phyloP scores from a whole-genome alignment of 345 rosid species.

The Syzygium grande region DNA sequence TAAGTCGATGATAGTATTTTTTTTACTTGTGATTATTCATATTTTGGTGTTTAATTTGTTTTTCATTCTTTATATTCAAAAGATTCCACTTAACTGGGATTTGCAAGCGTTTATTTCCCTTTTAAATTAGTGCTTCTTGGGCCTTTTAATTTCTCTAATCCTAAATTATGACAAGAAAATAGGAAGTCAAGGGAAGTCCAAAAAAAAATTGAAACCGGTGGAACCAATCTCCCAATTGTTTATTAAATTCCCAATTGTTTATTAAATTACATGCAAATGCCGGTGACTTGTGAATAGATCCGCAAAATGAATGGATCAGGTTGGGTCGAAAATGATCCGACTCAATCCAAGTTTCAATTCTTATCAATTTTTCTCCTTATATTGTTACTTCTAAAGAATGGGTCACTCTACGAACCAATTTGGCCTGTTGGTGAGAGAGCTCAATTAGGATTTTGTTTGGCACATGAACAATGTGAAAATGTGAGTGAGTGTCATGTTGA shows the following conservation, averaged over 20 bases:
- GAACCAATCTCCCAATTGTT: too few species aligned
- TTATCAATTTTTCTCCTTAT: background rate
- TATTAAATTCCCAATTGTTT: background rate
- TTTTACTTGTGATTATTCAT: background rate
- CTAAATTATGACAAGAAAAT: background rate
- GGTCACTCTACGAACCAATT: background rate
- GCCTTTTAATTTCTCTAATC: background rate
- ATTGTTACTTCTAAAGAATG: background rate
- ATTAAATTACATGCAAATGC: background rate
- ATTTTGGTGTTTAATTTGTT: background rate
- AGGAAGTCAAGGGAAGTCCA: background rate
- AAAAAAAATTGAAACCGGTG: background rate
- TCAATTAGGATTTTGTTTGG: background rate
- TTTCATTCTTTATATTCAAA: background rate
- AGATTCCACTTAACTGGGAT: background rate
- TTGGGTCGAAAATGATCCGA: background rate
- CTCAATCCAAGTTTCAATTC: background rate
- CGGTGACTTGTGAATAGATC: background rate
- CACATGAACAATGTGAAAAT: background rate
- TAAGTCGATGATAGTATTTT: background rate
- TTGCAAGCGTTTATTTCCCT: background rate
- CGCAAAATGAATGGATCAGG: fast-evolving
- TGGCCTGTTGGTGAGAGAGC: background rate
- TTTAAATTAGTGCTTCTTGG: background rate
- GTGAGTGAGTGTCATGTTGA: background rate